Evolutionary conservation across 352 stramenopile genomes (phyloP).

Genomic region (Globisporangium abappressorium): DNA sequence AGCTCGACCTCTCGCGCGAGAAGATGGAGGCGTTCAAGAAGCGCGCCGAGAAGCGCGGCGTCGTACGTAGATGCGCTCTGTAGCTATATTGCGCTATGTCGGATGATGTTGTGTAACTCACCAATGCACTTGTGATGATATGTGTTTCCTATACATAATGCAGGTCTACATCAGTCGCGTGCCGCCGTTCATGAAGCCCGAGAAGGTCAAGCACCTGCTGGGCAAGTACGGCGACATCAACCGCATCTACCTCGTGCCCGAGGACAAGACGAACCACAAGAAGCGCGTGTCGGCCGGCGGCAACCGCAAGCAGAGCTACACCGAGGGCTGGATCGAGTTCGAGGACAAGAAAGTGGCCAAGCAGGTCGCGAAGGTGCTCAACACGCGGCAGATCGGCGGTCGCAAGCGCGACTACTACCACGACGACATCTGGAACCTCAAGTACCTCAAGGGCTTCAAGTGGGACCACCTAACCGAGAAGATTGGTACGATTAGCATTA

Average conservation of each 20-base stretch:
- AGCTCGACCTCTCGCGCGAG: constrained; percentile 19
- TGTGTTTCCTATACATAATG: background rate
- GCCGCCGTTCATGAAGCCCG: constrained; percentile 96
- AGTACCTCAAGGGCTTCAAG: constrained; percentile 99
- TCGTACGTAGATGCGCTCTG: constrained; percentile 25
- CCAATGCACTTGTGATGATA: background rate
- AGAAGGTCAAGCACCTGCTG: constrained; percentile 94
- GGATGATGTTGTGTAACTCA: background rate
- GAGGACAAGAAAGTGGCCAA: constrained; percentile 96
- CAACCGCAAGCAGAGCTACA: constrained; percentile 90
- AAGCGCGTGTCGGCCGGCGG: constrained; percentile 86
- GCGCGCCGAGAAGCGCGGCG: constrained; percentile 42
- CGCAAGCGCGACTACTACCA: constrained; percentile 97
- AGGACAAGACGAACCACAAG: constrained; percentile 93
- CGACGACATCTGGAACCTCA: constrained; percentile 99
- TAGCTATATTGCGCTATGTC: background rate
- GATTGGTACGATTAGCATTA: constrained; percentile 74
- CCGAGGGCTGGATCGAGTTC: constrained; percentile 99
- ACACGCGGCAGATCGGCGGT: constrained; percentile 90
- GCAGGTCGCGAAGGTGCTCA: constrained; percentile 90
- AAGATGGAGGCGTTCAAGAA: constrained; percentile 59
- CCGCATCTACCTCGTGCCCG: constrained; percentile 96
- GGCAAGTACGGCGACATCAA: constrained; percentile 91
- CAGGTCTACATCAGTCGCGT: constrained; percentile 94
- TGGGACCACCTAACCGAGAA: constrained; percentile 99